Conservation (phyloP, 2,329 filamentous ascomycete species). For the Fusarium chuoi region DNA sequence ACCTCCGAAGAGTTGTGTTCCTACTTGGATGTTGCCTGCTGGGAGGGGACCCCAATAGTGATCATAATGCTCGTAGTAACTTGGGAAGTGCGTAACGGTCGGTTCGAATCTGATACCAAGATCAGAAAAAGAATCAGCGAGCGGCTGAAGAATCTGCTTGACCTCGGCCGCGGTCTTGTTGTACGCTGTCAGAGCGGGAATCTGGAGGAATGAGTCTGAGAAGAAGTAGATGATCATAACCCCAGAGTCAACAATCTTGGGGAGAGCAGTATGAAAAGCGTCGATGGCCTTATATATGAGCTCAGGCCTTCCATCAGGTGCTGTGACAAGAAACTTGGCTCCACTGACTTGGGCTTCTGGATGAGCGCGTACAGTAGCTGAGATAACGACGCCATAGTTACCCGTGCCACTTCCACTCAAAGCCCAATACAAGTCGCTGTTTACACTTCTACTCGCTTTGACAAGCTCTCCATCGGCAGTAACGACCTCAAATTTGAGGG, state of each 20-base stretch:
- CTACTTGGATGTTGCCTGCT: conserved; percentile 48
- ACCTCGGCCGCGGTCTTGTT: conserved; percentile 54
- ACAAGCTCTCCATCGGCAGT: conserved; percentile 60
- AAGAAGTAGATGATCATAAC: conserved; percentile 56
- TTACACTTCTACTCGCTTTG: conserved; percentile 56
- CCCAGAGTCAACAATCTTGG: conserved; percentile 57
- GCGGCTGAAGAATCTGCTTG: conserved; percentile 50
- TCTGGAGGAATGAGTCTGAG: conserved; percentile 9
- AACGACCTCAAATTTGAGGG: conserved; percentile 65
- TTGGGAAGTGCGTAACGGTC: conserved; percentile 26
- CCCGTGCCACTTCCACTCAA: conserved; percentile 68
- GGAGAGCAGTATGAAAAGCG: conserved; percentile 39
- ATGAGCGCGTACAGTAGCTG: conserved; percentile 64
- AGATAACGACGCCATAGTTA: conserved; percentile 66
- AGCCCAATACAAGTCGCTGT: conserved; percentile 72
- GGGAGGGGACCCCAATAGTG: conserved; percentile 56
- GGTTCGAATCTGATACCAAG: conserved; percentile 22
- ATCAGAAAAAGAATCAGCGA: conserved; percentile 21
- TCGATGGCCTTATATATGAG: conserved; percentile 34
- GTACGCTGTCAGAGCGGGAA: conserved; percentile 55
- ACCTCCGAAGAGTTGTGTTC: conserved; percentile 49
- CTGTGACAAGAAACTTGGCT: conserved; percentile 40
- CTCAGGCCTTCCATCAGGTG: conserved; percentile 2
- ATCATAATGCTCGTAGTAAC: conserved; percentile 55
- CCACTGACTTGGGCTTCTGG: conserved; percentile 50